Percentiles rank a stretch among this genome's conserved stretches.
Evolutionary conservation across 345 rosid species (phyloP).

Genomic region (Balakata baccata): DNA sequence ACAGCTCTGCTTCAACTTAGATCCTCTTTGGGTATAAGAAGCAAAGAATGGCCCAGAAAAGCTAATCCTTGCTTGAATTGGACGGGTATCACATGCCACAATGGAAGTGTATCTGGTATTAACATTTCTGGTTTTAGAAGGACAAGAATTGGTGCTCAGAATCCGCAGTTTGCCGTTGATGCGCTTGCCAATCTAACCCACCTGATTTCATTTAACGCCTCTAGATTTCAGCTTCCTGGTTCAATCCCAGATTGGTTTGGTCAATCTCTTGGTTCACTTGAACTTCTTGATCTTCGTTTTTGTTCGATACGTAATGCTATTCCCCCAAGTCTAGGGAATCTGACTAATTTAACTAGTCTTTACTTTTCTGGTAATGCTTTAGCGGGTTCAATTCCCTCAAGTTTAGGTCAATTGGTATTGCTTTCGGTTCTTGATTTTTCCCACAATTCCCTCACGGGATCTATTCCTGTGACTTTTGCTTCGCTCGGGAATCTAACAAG

Average conservation of each 20-base stretch:
- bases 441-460: conserved; percentile 54
- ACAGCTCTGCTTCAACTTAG: conserved; percentile 69
- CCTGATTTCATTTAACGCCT: conserved; percentile 71
- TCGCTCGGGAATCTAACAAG: conserved; percentile 50
- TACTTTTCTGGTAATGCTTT: conserved; percentile 58
- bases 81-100: conserved; percentile 63
- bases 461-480: conserved; percentile 61
- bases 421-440: conserved; percentile 71
- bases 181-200: conserved; percentile 63
- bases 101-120: conserved; percentile 65
- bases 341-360: conserved; percentile 58
- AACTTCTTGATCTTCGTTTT: conserved; percentile 83
- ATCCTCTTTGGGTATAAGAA: conserved; percentile 81
- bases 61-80: conserved; percentile 71
- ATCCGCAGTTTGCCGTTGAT: conserved; percentile 74
- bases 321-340: conserved; percentile 65
- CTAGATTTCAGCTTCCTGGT: conserved; percentile 72
- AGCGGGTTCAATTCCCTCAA: conserved; percentile 56
- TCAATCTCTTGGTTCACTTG: conserved; percentile 42
- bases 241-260: conserved; percentile 81
- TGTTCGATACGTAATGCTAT: conserved; percentile 56
- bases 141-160: conserved; percentile 66
- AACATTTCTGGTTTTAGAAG: conserved; percentile 84
- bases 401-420: conserved; percentile 51
- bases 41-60: conserved; percentile 89